Base-by-base conservation (phyloP, 2,329 filamentous ascomycete species). In the Cyphellophora attinorum region DNA sequence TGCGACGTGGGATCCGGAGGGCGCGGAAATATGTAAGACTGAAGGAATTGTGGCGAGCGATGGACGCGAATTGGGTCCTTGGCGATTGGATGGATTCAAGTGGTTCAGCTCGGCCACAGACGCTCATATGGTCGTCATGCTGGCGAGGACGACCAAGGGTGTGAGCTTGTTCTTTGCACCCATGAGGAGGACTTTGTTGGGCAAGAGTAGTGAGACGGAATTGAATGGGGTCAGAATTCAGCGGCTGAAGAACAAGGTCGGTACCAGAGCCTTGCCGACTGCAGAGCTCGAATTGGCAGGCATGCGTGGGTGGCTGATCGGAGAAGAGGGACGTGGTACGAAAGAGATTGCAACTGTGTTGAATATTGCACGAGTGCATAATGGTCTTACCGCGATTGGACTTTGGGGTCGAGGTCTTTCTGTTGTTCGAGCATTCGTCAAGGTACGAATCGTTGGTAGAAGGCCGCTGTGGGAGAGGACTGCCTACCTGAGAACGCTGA, bases 41-140 rank as follows among this genome's bases (percentile, higher is more conserved):
- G n/a, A n/a, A 67, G 61, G 0, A n/a, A n/a, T n/a, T n/a, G 38
- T 40, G 17, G n/a, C 30, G 19, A 15, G 44, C 38, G 18, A 38
- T 28, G 21, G 43, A 29, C 19, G 42, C 23, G 52, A 42, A 6
- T 46, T 50, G 10, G 76, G 76, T 0, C 71, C 72, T 0, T 60
- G 56, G 32, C 35, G 54, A 5, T 67, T 84, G 39, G 66, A 64
- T 19, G 80, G 80, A 0, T 82, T 82, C 64, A 83, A 84, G 48
- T 84, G 78, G 69, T 81, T 82, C 57, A 77, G 72, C 25, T 75
- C 68, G 3, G 78, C 77, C 0, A 81, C 76, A 0, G 78, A 81
- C 51, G 69, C 71, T 0, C 63, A 76, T 31, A 75, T 81, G 67
- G 63, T 73, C 0, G 61, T 84, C 4, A 56, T 82, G 2, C 70